Percentiles rank a stretch among this genome's conserved stretches.
phyloP scores from a whole-genome alignment of 148 eudicot genomes.

The Fagopyrum homotropicum region DNA sequence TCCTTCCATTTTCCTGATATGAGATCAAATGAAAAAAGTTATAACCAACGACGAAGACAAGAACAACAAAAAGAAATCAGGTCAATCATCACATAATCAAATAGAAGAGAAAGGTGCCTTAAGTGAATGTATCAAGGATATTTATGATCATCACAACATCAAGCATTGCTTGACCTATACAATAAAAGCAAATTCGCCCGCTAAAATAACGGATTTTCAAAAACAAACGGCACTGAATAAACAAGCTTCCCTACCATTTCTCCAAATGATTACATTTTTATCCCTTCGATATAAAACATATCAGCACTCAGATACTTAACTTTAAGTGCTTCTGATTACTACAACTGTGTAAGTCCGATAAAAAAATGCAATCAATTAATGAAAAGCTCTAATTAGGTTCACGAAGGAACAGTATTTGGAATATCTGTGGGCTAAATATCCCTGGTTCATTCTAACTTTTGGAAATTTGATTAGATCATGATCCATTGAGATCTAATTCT shows the following conservation, averaged over 20 bases:
- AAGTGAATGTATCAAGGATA: neutral
- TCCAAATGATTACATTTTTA: neutral
- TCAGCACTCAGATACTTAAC: neutral
- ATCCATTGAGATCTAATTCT: neutral
- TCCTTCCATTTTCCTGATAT: constrained; percentile 56
- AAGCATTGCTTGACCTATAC: neutral
- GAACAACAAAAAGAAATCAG: neutral
- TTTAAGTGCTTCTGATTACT: neutral
- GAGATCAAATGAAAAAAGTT: neutral
- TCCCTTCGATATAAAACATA: neutral
- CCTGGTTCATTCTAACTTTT: neutral
- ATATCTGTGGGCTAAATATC: neutral
- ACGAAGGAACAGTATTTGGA: neutral
- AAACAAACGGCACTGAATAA: neutral
- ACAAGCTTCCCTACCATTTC: neutral
- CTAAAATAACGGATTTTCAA: neutral
- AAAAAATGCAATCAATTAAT: neutral
- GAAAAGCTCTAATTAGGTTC: neutral
- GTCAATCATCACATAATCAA: neutral
- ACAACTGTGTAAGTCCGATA: neutral
- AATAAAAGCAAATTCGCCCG: neutral
- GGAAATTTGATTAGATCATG: constrained; percentile 2
- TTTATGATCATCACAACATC: neutral
- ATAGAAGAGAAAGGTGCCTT: neutral
- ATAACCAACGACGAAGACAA: too few species aligned